Conservation (phyloP, 2,329 filamentous ascomycete species). For the Tolypocladium cylindrosporum region DNA sequence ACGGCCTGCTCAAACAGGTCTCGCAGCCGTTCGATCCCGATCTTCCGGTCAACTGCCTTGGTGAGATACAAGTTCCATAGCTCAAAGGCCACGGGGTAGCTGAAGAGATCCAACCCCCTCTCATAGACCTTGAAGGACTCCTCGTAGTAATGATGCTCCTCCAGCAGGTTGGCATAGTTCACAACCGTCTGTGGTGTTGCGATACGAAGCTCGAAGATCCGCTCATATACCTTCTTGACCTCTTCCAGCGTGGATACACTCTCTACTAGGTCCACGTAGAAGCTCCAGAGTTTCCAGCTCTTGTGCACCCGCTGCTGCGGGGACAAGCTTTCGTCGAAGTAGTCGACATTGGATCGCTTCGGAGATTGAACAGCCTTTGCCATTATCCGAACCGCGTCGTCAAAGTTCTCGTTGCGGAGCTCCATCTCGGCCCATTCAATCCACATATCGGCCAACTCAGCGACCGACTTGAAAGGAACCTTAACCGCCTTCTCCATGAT, state of each 20-base stretch:
- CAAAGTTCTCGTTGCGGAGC: constrained; percentile 88
- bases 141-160: constrained; percentile 91
- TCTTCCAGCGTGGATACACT: constrained; percentile 86
- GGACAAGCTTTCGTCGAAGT: constrained; percentile 89
- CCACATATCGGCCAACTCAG: constrained; percentile 95
- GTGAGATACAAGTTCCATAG: constrained; percentile 97
- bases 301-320: constrained; percentile 97
- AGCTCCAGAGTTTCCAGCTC: constrained; percentile 99
- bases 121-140: constrained; percentile 98
- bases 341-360: constrained; percentile 96
- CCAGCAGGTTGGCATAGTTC: constrained; percentile 92
- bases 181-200: constrained; percentile 97
- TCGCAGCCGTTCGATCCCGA: constrained; percentile 84
- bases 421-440: constrained; percentile 99
- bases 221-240: constrained; percentile 88
- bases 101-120: constrained; percentile 93
- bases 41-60: constrained; percentile 93
- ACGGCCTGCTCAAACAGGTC: constrained; percentile 97
- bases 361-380: constrained; percentile 94
- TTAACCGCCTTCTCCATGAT: constrained; percentile 98
- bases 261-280: constrained; percentile 96
- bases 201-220: constrained; percentile 96
- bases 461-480: constrained; percentile 95
- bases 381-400: constrained; percentile 91
- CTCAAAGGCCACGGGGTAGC: constrained; percentile 95